phyloP scores from a whole-genome alignment of 495 filamentous ascomycete species.

The Pseudoneurospora amorphoporcata region DNA sequence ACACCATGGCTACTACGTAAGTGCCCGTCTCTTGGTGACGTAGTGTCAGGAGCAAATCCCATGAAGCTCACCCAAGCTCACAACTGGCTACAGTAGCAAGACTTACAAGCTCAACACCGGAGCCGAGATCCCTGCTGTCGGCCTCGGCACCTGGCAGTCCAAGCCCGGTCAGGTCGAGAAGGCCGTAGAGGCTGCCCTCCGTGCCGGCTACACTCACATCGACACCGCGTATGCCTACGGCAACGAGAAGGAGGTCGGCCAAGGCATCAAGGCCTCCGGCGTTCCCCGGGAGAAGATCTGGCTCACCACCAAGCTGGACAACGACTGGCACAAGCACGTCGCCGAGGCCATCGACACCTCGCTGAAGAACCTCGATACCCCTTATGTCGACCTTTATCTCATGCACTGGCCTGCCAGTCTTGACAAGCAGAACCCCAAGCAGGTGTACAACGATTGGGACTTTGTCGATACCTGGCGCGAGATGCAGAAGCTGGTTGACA shows the following conservation, averaged over 20 bases:
- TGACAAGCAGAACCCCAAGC: constrained; percentile 29
- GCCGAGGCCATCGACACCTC: constrained; percentile 59
- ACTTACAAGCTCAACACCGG: constrained; percentile 72
- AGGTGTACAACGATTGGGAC: constrained; percentile 53
- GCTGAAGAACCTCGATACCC: constrained; percentile 56
- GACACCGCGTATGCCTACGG: constrained; percentile 69
- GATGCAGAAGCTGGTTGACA: constrained; percentile 72
- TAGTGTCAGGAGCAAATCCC: not conserved
- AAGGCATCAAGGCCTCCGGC: constrained; percentile 69
- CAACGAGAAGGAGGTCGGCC: constrained; percentile 75
- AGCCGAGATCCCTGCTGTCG: constrained; percentile 66
- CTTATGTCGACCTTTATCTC: constrained; percentile 79
- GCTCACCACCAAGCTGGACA: constrained; percentile 83
- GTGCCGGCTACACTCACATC: constrained; percentile 52
- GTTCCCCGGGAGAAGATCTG: constrained; percentile 74
- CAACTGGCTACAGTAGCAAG: constrained; percentile 26
- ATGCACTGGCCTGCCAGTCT: constrained; percentile 69
- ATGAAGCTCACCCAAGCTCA: not conserved
- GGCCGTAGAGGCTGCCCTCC: constrained; percentile 67
- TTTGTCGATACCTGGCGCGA: constrained; percentile 78
- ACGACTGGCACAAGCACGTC: constrained; percentile 61
- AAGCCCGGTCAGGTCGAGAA: constrained; percentile 32
- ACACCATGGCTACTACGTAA: not conserved
- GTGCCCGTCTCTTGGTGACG: not conserved
- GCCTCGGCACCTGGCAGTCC: constrained; percentile 78